Conservation (phyloP, 306 rosid genomes). For the Boehmeria nivea region DNA sequence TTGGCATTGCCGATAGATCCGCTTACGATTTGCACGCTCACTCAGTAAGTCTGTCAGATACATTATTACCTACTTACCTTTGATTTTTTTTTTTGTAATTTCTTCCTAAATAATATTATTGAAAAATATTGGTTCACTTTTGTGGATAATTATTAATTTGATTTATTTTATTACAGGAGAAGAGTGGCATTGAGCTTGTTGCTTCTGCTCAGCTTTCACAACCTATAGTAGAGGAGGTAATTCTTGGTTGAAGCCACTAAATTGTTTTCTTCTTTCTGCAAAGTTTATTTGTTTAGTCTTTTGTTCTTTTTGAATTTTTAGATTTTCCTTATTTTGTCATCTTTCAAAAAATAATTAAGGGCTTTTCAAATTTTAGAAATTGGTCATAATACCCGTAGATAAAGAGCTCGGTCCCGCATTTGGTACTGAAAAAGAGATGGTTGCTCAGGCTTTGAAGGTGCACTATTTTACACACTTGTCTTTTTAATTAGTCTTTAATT, state of each 20-base stretch:
- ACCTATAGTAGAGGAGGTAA: slow-evolving; percentile 97
- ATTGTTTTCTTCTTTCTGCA: slow-evolving; percentile 1
- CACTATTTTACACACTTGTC: slow-evolving; percentile 3
- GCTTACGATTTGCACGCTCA: slow-evolving; percentile 94
- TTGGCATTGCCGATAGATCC: slow-evolving; percentile 98
- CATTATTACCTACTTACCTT: background rate
- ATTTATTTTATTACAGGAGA: slow-evolving; percentile 56
- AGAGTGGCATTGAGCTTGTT: slow-evolving; percentile 68
- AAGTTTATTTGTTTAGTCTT: background rate
- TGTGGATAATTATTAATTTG: no score
- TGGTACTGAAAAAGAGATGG: slow-evolving; percentile 75
- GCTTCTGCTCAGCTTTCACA: slow-evolving; percentile 76
- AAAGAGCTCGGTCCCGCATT: slow-evolving; percentile 85
- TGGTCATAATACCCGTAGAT: slow-evolving; percentile 74
- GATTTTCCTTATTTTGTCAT: no score
- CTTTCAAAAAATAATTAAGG: slow-evolving; percentile 22
- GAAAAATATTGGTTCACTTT: background rate
- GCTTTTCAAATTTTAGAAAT: slow-evolving; percentile 48
- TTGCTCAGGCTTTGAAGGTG: slow-evolving; percentile 95
- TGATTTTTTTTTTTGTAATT: no score
- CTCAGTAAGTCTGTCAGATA: slow-evolving; percentile 53
- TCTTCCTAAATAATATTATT: no score
- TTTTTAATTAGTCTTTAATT: slow-evolving; percentile 2
- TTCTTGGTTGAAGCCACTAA: background rate
- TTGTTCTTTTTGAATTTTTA: background rate